These are phyloP conservation scores for Aspergillus sclerotialis DNA, from an alignment of 2,329 filamentous ascomycete genomes.

Conservation along the genomic window DNA sequence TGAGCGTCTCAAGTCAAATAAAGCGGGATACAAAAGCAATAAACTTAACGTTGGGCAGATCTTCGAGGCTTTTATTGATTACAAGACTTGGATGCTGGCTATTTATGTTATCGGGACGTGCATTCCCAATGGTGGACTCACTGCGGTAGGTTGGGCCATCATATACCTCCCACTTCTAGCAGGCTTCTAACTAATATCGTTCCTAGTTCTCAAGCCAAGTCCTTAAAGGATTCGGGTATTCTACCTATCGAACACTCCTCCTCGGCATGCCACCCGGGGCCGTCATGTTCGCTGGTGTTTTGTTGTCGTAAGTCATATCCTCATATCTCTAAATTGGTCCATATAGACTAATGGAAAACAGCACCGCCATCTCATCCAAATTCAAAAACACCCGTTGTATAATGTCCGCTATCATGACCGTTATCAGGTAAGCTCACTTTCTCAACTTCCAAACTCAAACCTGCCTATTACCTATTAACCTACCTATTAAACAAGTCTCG, in stretches of 20 bases:
- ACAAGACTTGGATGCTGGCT: slow-evolving; percentile 21
- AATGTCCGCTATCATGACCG: slow-evolving; percentile 10
- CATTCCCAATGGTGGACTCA: slow-evolving; percentile 30
- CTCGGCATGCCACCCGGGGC: slow-evolving; percentile 39
- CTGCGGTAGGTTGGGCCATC: slow-evolving; percentile 15
- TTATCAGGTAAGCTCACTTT: slow-evolving; percentile 2
- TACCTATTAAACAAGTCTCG: slow-evolving; percentile 8
- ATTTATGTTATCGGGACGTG: slow-evolving; percentile 23
- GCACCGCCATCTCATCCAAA: slow-evolving; percentile 5
- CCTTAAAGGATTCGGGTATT: slow-evolving; percentile 29
- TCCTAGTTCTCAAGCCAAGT: slow-evolving; percentile 27
- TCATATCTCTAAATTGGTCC: too few relatives aligned
- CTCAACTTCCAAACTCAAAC: too few relatives aligned
- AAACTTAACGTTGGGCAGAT: slow-evolving; percentile 35
- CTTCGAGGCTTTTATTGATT: slow-evolving; percentile 20
- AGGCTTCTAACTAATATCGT: slow-evolving; percentile 2
- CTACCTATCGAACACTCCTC: slow-evolving; percentile 33
- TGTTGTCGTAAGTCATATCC: slow-evolving; percentile 1
- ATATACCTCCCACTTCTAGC: not conserved
- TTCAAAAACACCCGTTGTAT: slow-evolving; percentile 8
- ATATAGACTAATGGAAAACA: not conserved
- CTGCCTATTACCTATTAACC: not conserved
- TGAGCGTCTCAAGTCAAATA: slow-evolving; percentile 16
- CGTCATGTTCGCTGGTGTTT: slow-evolving; percentile 4
- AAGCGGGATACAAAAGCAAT: slow-evolving; percentile 28